Evolutionary conservation across 768 basidiomycete genomes (phyloP).

Genomic region (Agrocybe praecox): DNA sequence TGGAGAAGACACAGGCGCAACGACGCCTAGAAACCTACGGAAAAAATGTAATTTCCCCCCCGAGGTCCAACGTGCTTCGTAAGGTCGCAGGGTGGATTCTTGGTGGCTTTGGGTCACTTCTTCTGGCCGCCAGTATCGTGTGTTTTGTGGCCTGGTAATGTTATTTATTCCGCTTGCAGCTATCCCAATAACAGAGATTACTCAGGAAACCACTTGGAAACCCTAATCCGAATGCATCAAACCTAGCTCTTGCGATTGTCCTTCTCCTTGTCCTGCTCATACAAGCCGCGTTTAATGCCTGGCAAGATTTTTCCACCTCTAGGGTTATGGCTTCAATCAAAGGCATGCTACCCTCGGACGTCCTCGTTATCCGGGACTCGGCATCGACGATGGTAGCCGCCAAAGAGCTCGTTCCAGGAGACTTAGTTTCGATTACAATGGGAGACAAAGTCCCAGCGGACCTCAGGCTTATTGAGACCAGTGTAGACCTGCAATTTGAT

Average conservation of each 20-base stretch:
- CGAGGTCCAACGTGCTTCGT: constrained; percentile 40
- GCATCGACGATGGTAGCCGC: constrained; percentile 49
- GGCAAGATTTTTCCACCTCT: constrained; percentile 58
- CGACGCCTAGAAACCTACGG: constrained; percentile 47
- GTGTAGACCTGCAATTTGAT: constrained; percentile 62
- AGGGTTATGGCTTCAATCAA: constrained; percentile 66
- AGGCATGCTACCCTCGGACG: constrained; percentile 66
- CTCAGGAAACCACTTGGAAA: constrained; percentile 61
- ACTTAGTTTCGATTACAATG: constrained; percentile 61
- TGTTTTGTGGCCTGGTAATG: constrained; percentile 55
- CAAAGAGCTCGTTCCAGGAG: constrained; percentile 67
- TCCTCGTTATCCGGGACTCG: constrained; percentile 60
- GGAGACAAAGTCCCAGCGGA: constrained; percentile 77
- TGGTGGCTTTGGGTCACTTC: constrained; percentile 50
- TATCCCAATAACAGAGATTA: constrained; percentile 13
- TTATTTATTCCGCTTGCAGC: neutral
- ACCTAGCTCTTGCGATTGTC: constrained; percentile 63
- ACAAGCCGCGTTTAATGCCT: constrained; percentile 48
- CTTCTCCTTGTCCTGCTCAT: constrained; percentile 44
- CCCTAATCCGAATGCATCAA: constrained; percentile 51
- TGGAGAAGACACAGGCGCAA: constrained; percentile 50
- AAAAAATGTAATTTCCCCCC: constrained; percentile 53
- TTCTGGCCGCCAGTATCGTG: constrained; percentile 48
- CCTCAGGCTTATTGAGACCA: constrained; percentile 60
- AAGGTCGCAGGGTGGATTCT: constrained; percentile 56